Evolutionary conservation across 2,329 filamentous ascomycete species (phyloP).

Genomic region (Fusarium denticulatum): DNA sequence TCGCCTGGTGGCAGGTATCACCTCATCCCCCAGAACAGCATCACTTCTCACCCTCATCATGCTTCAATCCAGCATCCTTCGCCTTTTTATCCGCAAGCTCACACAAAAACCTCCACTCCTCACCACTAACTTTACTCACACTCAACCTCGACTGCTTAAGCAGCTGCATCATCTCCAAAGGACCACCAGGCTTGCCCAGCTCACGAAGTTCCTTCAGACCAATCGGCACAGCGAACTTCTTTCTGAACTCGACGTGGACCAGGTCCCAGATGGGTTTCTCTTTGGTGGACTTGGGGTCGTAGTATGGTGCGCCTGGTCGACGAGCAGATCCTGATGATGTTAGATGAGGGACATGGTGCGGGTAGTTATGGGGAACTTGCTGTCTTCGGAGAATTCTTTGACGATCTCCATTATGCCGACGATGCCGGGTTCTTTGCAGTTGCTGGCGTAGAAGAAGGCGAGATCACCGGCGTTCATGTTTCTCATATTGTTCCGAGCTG

Average conservation of each 20-base stretch:
- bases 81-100: constrained; percentile 60
- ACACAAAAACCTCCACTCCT: constrained; percentile 74
- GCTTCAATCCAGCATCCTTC: constrained; percentile 50
- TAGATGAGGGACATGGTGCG: too few relatives aligned
- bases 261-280: constrained; percentile 77
- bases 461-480: constrained; percentile 91
- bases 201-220: constrained; percentile 76
- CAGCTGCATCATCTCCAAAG: constrained; percentile 81
- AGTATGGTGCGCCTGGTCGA: constrained; percentile 70
- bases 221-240: constrained; percentile 80
- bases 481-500: constrained; percentile 87
- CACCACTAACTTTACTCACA: constrained; percentile 73
- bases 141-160: constrained; percentile 85
- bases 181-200: constrained; percentile 63
- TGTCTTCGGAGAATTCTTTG: constrained; percentile 81
- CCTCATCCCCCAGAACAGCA: too few relatives aligned
- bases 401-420: constrained; percentile 91
- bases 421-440: constrained; percentile 88
- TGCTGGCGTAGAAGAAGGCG: constrained; percentile 97
- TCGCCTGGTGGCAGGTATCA: too few relatives aligned
- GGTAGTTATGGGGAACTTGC: constrained; percentile 55
- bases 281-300: constrained; percentile 76
- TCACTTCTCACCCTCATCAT: constrained; percentile 21
- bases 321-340: constrained; percentile 44
- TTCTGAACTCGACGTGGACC: constrained; percentile 87